Base-by-base conservation (phyloP, 148 eudicot species). In the Agrostemma githago region DNA sequence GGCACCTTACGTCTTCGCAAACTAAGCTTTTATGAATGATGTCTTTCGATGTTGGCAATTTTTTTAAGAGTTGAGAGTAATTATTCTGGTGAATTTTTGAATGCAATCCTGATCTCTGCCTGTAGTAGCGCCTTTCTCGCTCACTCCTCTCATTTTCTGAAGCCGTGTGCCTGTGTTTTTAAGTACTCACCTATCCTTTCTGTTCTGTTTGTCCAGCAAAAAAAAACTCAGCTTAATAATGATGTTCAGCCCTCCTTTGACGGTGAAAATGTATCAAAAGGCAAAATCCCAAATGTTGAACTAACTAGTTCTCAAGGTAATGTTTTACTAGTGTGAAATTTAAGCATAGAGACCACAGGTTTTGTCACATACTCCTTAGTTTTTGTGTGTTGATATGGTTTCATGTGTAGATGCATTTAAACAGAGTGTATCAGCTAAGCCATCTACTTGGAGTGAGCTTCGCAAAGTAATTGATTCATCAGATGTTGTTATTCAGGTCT, bases 381-480 rank as follows among this genome's bases (percentile, higher is more conserved):
- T 69, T 69, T 71, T n/a, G 72, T 70, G 70, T 75, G 39, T 40
- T 71, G 34, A 26, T 26, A 26, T 26, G 34, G 34, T 44, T 8
- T 54, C 66, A 63, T 68, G 8, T 80, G 78, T 79, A 93, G 98
- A 92, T 84, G 86, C 83, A 40, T 94, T 87, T 75, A 90, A 85
- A 81, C 84, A 87, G 81, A 94, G 80, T 66, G 66, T 78, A 76
- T 88, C 78, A 72, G 82, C 76, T 41, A 77, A 66, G 68, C 73
- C 84, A 62, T 73, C 84, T 58, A 78, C 77, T 20, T 91, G 98
- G 98, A 90, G 98, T 77, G 97, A 95, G 82, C 94, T 95, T 40
- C 90, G 92, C 88, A 92, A 92, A 90, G 96, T 95, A 6, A 80
- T 95, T 56, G 99, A 95, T 79, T 95, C 96, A 26, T 95, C 97